These are phyloP conservation scores for Mortierella sp. DNA, from an alignment of 371 early-diverging fungal genomes.

Conservation along the genomic window DNA sequence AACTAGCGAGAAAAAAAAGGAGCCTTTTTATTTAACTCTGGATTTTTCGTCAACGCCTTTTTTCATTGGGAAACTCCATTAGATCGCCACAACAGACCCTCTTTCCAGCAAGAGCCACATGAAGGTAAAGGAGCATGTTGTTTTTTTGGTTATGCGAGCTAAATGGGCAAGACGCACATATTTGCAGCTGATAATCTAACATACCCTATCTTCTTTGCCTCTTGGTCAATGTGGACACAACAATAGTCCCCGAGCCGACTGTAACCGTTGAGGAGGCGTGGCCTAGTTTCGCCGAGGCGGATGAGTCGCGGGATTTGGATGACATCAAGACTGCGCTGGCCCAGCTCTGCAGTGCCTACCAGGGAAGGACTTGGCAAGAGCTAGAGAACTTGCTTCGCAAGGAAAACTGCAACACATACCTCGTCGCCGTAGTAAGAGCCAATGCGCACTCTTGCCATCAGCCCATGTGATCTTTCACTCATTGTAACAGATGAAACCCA, in stretches of 20 bases:
- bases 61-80: neutral
- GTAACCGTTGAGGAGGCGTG: constrained; percentile 37
- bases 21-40: neutral
- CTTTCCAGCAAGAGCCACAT: neutral
- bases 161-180: neutral
- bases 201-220: neutral
- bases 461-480: neutral
- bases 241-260: constrained; percentile 17
- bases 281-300: constrained; percentile 40
- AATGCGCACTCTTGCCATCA: neutral
- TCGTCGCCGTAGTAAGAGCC: constrained; percentile 37
- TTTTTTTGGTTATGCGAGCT: neutral
- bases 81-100: neutral
- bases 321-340: constrained; percentile 45
- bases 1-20: neutral
- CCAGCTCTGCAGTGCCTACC: constrained; percentile 23
- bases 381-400: constrained; percentile 41
- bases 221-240: neutral
- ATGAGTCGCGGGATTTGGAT: constrained; percentile 39
- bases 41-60: neutral
- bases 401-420: constrained; percentile 44
- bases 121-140: neutral
- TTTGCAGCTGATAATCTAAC: neutral
- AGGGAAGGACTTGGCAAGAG: constrained; percentile 31
- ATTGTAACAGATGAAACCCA: neutral